These are phyloP conservation scores for Pisolithus sp. DNA, from an alignment of 768 basidiomycete species.

Conservation along the genomic window DNA sequence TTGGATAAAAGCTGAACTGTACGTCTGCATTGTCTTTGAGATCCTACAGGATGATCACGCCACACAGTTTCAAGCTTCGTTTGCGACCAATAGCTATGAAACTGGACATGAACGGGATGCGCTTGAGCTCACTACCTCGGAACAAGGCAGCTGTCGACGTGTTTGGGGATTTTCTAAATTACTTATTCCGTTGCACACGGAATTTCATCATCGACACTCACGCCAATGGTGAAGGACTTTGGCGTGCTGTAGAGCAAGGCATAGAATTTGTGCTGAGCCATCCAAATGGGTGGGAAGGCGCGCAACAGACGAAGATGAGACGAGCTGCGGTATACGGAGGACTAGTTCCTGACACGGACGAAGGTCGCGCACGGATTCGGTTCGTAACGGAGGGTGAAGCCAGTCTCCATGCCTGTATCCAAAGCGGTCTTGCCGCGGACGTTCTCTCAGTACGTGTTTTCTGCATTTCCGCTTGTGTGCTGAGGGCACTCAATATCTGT, in stretches of 20 bases:
- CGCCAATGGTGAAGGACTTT: constrained; percentile 62
- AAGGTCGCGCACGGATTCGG: constrained; percentile 63
- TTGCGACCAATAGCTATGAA: constrained; percentile 73
- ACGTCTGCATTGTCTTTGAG: constrained; percentile 23
- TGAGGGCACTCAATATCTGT: neutral
- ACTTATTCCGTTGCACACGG: constrained; percentile 67
- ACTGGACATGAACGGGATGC: constrained; percentile 80
- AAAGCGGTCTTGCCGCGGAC: constrained; percentile 72
- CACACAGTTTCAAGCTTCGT: constrained; percentile 68
- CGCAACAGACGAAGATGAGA: constrained; percentile 71
- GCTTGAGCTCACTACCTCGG: constrained; percentile 60
- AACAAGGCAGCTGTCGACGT: constrained; percentile 65
- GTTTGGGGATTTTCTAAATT: constrained; percentile 73
- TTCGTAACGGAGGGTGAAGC: constrained; percentile 85
- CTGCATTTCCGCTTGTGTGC: neutral
- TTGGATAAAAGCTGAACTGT: constrained; percentile 76
- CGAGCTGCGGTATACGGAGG: constrained; percentile 64
- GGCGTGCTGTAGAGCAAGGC: constrained; percentile 63
- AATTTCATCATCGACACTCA: constrained; percentile 79
- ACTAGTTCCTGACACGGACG: constrained; percentile 70
- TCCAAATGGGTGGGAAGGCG: constrained; percentile 79
- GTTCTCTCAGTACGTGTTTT: constrained; percentile 55
- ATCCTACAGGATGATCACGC: constrained; percentile 1
- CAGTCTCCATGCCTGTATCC: constrained; percentile 73
- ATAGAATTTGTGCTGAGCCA: constrained; percentile 74